Conservation (phyloP, 140 eudicot genomes). For the Anethum foeniculum region DNA sequence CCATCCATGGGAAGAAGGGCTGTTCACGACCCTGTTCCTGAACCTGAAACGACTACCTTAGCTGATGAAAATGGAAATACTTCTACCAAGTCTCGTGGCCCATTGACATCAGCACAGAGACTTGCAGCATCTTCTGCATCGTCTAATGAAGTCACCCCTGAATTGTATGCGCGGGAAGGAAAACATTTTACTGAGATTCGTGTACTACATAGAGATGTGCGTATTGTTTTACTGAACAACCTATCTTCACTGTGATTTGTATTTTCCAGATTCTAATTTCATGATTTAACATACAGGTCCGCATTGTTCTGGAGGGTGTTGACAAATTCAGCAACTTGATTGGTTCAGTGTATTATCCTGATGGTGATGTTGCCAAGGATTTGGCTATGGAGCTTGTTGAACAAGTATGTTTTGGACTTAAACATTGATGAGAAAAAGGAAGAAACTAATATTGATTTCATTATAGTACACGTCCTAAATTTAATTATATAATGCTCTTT, state of each 20-base stretch:
- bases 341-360: slow-evolving; percentile 82
- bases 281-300: slow-evolving; percentile 52
- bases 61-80: slow-evolving; percentile 63
- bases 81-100: slow-evolving; percentile 47
- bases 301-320: slow-evolving; percentile 80
- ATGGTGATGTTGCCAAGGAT: slow-evolving; percentile 74
- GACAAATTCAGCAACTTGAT: slow-evolving; percentile 82
- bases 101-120: slow-evolving; percentile 80
- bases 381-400: slow-evolving; percentile 85
- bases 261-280: background rate
- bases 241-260: background rate
- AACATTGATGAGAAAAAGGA: background rate
- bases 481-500: background rate
- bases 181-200: slow-evolving; percentile 91
- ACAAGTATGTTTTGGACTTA: slow-evolving; percentile 34
- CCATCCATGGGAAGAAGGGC: slow-evolving; percentile 92
- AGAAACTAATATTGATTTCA: slow-evolving; percentile 1
- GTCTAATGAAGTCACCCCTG: slow-evolving; percentile 65
- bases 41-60: slow-evolving; percentile 36
- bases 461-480: background rate
- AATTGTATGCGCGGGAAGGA: slow-evolving; percentile 86
- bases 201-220: slow-evolving; percentile 82
- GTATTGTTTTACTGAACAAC: slow-evolving; percentile 12
- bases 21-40: slow-evolving; percentile 32
- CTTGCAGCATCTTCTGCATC: slow-evolving; percentile 59